Conservation (phyloP, 345 rosid genomes). For the Eucalyptus polybractea region DNA sequence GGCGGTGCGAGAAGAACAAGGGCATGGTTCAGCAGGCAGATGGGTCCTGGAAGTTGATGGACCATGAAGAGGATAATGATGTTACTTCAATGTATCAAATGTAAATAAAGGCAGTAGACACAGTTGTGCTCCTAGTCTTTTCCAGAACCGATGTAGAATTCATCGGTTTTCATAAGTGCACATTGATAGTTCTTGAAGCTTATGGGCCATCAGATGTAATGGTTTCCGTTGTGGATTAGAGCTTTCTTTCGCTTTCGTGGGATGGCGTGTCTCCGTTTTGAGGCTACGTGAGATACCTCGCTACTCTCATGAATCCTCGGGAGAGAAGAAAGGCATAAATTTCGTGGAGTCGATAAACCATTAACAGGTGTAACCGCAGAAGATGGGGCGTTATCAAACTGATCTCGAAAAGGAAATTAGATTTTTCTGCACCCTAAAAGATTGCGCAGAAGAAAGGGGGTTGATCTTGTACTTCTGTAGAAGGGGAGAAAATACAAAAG, state of each 20-base stretch:
- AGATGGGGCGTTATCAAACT: not conserved
- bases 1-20: slow-evolving; percentile 48
- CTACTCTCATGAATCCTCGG: not conserved
- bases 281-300: not conserved
- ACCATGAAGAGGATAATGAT: slow-evolving; percentile 39
- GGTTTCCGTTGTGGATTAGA: not conserved
- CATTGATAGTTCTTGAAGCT: not conserved
- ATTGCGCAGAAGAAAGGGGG: not conserved
- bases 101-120: not conserved
- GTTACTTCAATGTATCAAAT: not conserved
- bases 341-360: not conserved
- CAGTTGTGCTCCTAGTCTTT: not conserved
- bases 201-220: not conserved
- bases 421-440: not conserved
- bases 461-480: not conserved
- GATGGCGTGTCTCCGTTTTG: not conserved
- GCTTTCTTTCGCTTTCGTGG: not conserved
- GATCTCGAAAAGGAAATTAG: not conserved
- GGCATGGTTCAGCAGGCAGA: slow-evolving; percentile 67
- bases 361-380: not conserved
- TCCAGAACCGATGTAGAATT: not conserved
- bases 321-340: not conserved
- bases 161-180: not conserved
- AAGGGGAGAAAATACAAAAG: not conserved
- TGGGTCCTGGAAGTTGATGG: slow-evolving; percentile 76